Evolutionary conservation across 1,284 basidiomycete genomes (phyloP).

Genomic region (Rhodotorula glutinis): DNA sequence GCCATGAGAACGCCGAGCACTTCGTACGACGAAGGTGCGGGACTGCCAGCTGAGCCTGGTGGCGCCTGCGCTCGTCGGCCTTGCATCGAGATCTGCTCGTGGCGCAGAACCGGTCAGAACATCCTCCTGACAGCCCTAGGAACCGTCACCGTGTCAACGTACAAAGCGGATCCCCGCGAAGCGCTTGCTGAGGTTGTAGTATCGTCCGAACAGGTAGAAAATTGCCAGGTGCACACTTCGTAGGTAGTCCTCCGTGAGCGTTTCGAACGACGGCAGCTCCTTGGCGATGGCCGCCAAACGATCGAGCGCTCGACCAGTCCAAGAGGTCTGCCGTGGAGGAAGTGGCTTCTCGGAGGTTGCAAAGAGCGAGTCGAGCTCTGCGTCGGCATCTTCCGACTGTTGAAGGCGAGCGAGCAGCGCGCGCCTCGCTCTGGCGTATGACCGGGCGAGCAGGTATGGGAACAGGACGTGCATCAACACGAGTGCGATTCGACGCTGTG

Average conservation of each 20-base stretch:
- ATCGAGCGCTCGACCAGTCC: conserved; percentile 15
- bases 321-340: not conserved
- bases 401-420: conserved; percentile 39
- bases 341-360: conserved; percentile 7
- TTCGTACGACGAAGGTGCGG: conserved; percentile 48
- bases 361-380: conserved; percentile 32
- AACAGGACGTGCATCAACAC: conserved; percentile 46
- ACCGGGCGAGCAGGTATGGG: conserved; percentile 45
- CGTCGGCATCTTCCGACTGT: conserved; percentile 8
- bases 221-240: conserved; percentile 49
- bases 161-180: conserved; percentile 47
- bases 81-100: conserved; percentile 36
- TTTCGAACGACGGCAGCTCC: conserved; percentile 45
- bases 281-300: conserved; percentile 14
- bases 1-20: conserved; percentile 48
- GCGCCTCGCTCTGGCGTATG: conserved; percentile 39
- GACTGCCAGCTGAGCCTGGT: not conserved
- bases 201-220: conserved; percentile 50
- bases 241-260: conserved; percentile 45
- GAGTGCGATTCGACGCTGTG: conserved; percentile 43
- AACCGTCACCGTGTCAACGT: no score
- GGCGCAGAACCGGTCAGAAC: no score
- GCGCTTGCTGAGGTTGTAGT: conserved; percentile 49
- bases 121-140: no score
- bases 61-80: conserved; percentile 30